phyloP scores from a whole-genome alignment of 2,329 filamentous ascomycete genomes.

The Xylaria sp. region DNA sequence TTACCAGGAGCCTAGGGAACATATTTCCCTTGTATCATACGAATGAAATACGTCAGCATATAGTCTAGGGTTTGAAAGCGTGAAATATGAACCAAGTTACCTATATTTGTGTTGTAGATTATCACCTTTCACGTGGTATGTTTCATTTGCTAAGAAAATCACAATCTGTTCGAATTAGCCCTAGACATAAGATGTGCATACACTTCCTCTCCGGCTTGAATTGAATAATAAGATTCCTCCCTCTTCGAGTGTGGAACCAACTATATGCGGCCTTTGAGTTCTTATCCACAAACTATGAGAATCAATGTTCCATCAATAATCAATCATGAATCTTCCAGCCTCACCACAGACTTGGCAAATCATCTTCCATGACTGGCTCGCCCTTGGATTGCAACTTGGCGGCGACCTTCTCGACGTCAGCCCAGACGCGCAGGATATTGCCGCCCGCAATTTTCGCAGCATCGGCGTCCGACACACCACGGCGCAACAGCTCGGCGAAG shows the following conservation, averaged over 20 bases:
- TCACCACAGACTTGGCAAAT: constrained; percentile 49
- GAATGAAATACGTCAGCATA: constrained; percentile 23
- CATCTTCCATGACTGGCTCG: constrained; percentile 65
- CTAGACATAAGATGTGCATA: not conserved
- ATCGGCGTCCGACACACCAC: constrained; percentile 79
- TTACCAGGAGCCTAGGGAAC: constrained; percentile 17
- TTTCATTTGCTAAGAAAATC: not conserved
- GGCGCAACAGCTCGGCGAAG: constrained; percentile 76
- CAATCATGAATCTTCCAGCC: not conserved
- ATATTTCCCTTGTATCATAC: constrained; percentile 32
- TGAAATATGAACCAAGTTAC: not conserved
- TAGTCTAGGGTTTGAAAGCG: not conserved
- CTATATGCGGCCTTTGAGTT: not conserved
- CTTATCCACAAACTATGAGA: not conserved
- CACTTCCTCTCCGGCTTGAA: not conserved
- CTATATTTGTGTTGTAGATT: not conserved
- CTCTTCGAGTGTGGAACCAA: not conserved
- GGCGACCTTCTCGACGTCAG: constrained; percentile 78
- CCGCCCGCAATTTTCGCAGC: constrained; percentile 79
- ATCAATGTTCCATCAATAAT: not conserved
- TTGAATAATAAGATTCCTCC: not conserved
- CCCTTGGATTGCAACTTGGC: constrained; percentile 70
- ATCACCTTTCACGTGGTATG: not conserved
- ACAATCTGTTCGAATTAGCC: not conserved
- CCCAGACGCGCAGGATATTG: constrained; percentile 88